Conservation (phyloP, 768 basidiomycete species). For the Leccinum boreale region DNA sequence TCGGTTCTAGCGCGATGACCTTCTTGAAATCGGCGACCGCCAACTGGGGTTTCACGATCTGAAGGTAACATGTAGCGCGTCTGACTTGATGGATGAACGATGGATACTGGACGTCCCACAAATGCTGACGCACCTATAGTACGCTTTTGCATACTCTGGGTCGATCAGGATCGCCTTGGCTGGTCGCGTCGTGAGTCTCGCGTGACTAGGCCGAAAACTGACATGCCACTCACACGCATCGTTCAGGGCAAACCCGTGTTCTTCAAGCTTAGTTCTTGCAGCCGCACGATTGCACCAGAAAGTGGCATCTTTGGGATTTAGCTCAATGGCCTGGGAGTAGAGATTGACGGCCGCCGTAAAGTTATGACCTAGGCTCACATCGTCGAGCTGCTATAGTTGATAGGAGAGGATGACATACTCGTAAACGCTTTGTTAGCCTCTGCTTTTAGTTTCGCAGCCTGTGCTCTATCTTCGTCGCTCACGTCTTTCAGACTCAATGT, state of each 20-base stretch:
- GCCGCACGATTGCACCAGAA: conserved; percentile 95
- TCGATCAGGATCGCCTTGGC: conserved; percentile 86
- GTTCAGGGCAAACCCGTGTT: conserved; percentile 86
- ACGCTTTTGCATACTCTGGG: conserved; percentile 87
- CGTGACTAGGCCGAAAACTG: conserved; percentile 4
- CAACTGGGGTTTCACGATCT: conserved; percentile 81
- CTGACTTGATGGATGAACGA: conserved; percentile 35
- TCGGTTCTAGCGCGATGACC: conserved; percentile 78
- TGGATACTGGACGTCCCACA: background rate
- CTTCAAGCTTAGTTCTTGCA: conserved; percentile 87
- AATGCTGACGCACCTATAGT: conserved; percentile 58
- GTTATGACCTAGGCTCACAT: conserved; percentile 52
- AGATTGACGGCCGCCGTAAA: conserved; percentile 73
- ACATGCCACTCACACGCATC: conserved; percentile 69
- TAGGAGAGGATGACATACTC: conserved; percentile 35
- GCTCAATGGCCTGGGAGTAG: conserved; percentile 81
- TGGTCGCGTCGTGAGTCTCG: conserved; percentile 31
- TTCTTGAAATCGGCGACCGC: conserved; percentile 89
- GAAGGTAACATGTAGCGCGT: conserved; percentile 87
- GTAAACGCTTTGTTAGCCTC: conserved; percentile 88
- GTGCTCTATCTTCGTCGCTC: conserved; percentile 65
- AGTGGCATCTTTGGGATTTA: conserved; percentile 85
- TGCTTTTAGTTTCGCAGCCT: conserved; percentile 71
- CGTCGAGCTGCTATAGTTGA: background rate
- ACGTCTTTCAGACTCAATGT: conserved; percentile 53